Percentiles rank a stretch among this genome's conserved stretches.
Evolutionary conservation across 768 basidiomycete species (phyloP).

Genomic region (Coprinellus micaceus): DNA sequence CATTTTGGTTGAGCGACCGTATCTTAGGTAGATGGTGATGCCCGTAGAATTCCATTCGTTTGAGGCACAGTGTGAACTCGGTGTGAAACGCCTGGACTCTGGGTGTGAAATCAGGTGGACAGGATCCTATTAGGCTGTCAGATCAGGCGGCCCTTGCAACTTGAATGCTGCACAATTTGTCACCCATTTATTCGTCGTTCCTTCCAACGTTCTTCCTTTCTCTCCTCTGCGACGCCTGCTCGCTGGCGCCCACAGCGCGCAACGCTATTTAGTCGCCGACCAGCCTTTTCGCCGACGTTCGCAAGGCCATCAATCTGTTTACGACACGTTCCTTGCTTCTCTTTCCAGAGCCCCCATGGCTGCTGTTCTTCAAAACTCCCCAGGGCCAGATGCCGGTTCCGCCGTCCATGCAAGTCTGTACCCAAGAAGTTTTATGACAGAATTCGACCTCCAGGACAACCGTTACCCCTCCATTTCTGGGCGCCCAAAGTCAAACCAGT

Average conservation of each 20-base stretch:
- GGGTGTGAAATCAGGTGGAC: slow-evolving; percentile 8
- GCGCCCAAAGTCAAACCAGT: neutral
- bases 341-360: slow-evolving; percentile 39
- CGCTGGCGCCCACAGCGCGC: slow-evolving; percentile 7
- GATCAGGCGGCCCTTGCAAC: slow-evolving; percentile 1
- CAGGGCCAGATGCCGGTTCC: slow-evolving; percentile 32
- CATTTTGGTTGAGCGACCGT: slow-evolving; percentile 4
- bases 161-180: slow-evolving; percentile 9
- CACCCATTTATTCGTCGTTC: neutral
- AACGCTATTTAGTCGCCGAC: neutral
- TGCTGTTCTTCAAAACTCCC: slow-evolving; percentile 45
- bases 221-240: slow-evolving; percentile 4
- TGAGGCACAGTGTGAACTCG: neutral
- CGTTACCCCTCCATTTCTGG: slow-evolving; percentile 43
- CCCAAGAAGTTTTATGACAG: slow-evolving; percentile 53
- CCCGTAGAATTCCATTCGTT: neutral
- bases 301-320: slow-evolving; percentile 3
- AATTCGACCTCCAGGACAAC: slow-evolving; percentile 61
- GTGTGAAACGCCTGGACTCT: neutral
- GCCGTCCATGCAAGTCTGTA: slow-evolving; percentile 39
- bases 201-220: neutral
- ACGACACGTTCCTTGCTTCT: slow-evolving; percentile 11
- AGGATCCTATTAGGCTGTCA: slow-evolving; percentile 2
- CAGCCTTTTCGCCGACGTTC: neutral
- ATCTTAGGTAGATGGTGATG: neutral